These are phyloP conservation scores for Chalaropsis thielavioides DNA, from an alignment of 2,329 filamentous ascomycete species.

Conservation along the genomic window DNA sequence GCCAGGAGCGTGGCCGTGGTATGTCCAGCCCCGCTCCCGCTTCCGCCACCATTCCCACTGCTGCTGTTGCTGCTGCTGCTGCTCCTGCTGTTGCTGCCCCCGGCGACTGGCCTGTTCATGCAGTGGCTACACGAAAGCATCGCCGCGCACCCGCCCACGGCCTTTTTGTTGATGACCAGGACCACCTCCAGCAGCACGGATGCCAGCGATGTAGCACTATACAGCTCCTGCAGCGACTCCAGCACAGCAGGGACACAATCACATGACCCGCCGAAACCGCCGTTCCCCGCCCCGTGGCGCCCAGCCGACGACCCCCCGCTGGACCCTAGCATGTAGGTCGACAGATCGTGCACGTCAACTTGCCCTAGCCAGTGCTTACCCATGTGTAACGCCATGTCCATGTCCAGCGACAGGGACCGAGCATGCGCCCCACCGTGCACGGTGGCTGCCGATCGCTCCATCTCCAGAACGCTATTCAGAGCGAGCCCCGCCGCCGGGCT, in stretches of 20 bases:
- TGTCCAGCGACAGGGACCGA: conserved; percentile 24
- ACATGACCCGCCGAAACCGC: neutral
- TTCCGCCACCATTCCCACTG: neutral
- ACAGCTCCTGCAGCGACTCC: conserved; percentile 33
- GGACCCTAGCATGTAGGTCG: neutral
- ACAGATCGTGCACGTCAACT: conserved; percentile 17
- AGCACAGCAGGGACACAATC: conserved; percentile 21
- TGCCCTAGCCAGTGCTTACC: conserved; percentile 22
- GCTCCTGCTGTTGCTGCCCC: neutral
- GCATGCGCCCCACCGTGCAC: conserved; percentile 20
- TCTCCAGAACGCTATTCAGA: neutral
- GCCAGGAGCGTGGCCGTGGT: conserved; percentile 36
- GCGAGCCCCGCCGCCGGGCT: conserved; percentile 22
- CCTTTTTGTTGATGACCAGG: conserved; percentile 33
- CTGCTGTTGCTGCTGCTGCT: neutral
- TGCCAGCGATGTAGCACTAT: conserved; percentile 30
- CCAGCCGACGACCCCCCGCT: neutral
- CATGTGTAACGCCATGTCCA: conserved; percentile 9
- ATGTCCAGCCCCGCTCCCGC: conserved; percentile 22
- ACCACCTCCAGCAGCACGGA: conserved; percentile 32
- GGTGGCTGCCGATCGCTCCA: neutral
- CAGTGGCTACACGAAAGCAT: conserved; percentile 35
- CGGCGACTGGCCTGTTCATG: conserved; percentile 28
- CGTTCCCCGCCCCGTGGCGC: neutral
- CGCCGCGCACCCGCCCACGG: conserved; percentile 33